Base-by-base conservation (phyloP, 2,329 filamentous ascomycete species). In the Botryotinia convoluta region DNA sequence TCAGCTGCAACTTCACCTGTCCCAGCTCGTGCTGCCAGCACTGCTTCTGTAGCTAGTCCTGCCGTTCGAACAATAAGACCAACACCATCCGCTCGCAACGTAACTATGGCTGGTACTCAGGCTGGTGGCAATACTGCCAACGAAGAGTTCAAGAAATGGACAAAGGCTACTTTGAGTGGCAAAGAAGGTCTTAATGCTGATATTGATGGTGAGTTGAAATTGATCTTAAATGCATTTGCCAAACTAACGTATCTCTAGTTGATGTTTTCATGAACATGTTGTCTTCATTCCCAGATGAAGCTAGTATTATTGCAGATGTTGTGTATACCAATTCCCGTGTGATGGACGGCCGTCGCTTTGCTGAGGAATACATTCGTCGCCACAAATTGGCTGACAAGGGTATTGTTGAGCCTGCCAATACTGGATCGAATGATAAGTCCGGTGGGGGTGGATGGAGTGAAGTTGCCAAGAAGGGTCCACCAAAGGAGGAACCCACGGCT, bases 141-240 rank as follows among this genome's bases (percentile, higher is more conserved):
- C 82, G 95, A 97, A 59, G 96, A 98, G 82, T 97, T 99, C 82
- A 91, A 90, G 80, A 98, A 97, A 83, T 99, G 96, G 96, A 90
- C 95, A 29, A 90, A 92, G 78, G 87, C 90, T 72, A 91, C 96
- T 81, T 86, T 99, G 76, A 87, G 88, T 60, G 71, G 63, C 12
- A 72, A 72, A 72, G 91, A 93, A 74, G 94, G 95, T 65, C 82
- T 93, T 72, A 90, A 90, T 80, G 86, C 87, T 81, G 86, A 85
- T 75, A 92, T 92, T 76, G 89, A 90, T 84, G 88, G 90, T 92
- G 86, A 81, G 85, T 83, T 4, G 18, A 42, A 32, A 18, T 32
- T 62, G 10, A n/a, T n/a, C 64, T 20, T 14, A 9, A 35, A 51
- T 32, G 35, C 35, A 70, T 44, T 3, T 54, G 60, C 72, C 61